These are phyloP conservation scores for Fragaria vesca DNA, from an alignment of 306 rosid genomes.

Conservation along the genomic window DNA sequence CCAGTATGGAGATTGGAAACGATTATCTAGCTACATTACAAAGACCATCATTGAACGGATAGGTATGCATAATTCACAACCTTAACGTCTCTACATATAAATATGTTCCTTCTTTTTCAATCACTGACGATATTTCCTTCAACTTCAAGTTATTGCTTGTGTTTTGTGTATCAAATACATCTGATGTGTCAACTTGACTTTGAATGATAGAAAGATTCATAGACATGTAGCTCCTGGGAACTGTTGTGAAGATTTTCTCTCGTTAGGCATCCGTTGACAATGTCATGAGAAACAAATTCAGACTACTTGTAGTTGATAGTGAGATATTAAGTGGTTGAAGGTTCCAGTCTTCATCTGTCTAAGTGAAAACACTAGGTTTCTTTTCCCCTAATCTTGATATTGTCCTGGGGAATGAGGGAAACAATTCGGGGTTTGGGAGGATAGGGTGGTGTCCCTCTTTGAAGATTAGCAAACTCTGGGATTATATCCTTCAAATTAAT, in stretches of 20 bases:
- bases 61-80: slow-evolving; percentile 42
- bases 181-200: background rate
- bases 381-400: background rate
- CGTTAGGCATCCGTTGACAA: background rate
- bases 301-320: background rate
- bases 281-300: background rate
- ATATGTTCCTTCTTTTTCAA: background rate
- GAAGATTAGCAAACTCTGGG: background rate
- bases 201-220: background rate
- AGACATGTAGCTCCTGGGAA: background rate
- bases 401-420: background rate
- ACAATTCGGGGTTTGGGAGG: background rate
- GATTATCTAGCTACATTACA: slow-evolving; percentile 63
- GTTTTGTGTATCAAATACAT: background rate
- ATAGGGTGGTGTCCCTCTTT: background rate
- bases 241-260: background rate
- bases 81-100: slow-evolving; percentile 9
- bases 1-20: slow-evolving; percentile 67
- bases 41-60: slow-evolving; percentile 48
- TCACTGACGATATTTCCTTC: background rate
- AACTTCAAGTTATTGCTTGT: background rate
- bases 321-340: background rate
- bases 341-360: background rate
- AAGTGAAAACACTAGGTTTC: too few species aligned
- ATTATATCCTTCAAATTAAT: background rate